These are phyloP conservation scores for Fraxinus anomala DNA, from an alignment of 257 asterid species.

Conservation along the genomic window DNA sequence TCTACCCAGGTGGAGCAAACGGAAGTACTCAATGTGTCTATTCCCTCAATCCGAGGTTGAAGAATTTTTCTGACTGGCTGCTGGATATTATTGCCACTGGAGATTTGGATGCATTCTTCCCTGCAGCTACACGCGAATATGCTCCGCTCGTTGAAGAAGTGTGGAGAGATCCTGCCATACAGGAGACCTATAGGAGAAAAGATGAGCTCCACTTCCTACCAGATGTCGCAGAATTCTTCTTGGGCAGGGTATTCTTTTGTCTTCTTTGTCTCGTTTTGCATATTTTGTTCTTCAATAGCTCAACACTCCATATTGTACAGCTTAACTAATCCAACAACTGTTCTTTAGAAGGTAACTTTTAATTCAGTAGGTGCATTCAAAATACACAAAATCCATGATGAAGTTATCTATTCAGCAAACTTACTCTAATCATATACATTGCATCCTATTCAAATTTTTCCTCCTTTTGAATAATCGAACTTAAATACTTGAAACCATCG, in stretches of 20 bases:
- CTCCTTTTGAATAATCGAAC: no score
- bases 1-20: slow-evolving; percentile 50
- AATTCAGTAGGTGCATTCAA: neutral
- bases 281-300: neutral
- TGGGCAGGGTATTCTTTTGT: slow-evolving; percentile 65
- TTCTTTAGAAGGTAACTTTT: neutral
- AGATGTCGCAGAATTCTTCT: slow-evolving; percentile 83
- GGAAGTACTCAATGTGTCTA: slow-evolving; percentile 57
- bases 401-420: neutral
- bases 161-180: slow-evolving; percentile 91
- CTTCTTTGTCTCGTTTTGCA: neutral
- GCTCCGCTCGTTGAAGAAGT: slow-evolving; percentile 97
- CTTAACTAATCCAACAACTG: neutral
- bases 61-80: slow-evolving; percentile 93
- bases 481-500: neutral
- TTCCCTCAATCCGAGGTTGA: slow-evolving; percentile 80
- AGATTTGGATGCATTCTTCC: slow-evolving; percentile 92
- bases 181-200: slow-evolving; percentile 78
- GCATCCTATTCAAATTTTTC: neutral
- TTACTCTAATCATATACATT: neutral
- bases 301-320: neutral
- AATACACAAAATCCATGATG: neutral
- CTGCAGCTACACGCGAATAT: slow-evolving; percentile 95
- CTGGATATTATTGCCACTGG: slow-evolving; percentile 94
- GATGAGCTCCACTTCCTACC: slow-evolving; percentile 88